A percentile compares a stretch with the other conserved stretches of the same genome.
phyloP scores from a whole-genome alignment of 345 rosid species.

The Reutealis trisperma region DNA sequence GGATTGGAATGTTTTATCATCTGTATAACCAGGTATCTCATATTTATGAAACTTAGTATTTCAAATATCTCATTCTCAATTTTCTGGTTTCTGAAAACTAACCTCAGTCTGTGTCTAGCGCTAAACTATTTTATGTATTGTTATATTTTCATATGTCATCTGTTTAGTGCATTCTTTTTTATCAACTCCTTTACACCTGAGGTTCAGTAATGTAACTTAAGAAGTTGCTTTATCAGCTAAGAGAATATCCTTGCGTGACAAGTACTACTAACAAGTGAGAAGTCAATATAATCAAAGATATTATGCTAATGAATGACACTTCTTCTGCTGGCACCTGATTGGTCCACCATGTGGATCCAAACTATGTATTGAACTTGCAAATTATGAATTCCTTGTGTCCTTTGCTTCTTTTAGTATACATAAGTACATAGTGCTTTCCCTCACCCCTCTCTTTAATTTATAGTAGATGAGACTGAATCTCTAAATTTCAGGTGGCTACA shows the following conservation, averaged over 20 bases:
- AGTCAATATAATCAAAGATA: background rate
- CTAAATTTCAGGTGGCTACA: constrained; percentile 46
- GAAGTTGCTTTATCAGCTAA: background rate
- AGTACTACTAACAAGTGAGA: background rate
- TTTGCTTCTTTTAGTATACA: background rate
- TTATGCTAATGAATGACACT: background rate
- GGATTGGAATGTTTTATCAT: constrained; percentile 60
- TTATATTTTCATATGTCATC: background rate
- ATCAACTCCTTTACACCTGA: background rate
- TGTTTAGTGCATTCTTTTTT: background rate
- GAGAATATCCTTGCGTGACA: background rate
- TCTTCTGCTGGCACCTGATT: background rate
- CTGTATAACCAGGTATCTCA: constrained; percentile 48
- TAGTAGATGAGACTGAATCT: background rate
- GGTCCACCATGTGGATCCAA: background rate
- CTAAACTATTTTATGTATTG: background rate
- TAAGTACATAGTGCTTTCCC: background rate
- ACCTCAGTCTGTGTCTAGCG: background rate
- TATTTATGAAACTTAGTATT: background rate
- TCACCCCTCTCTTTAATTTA: background rate
- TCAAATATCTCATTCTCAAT: background rate
- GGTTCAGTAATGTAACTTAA: background rate
- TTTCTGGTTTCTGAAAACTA: background rate
- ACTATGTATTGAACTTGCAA: background rate
- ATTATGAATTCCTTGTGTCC: background rate